Evolutionary conservation across 306 rosid species (phyloP).

Genomic region (Cicer pinnatifidum): DNA sequence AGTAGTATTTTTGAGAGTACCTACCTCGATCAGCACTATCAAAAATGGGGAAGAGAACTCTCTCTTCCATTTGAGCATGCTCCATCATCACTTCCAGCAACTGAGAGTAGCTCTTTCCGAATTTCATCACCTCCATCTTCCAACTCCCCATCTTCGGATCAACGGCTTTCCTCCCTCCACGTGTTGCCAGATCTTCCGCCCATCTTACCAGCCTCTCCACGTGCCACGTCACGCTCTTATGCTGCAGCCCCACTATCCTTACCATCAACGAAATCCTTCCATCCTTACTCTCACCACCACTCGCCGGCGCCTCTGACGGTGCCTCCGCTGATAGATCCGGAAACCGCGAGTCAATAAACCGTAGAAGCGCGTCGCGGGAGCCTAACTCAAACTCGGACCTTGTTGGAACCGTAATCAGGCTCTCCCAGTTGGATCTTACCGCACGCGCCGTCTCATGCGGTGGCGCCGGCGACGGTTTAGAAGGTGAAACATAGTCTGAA

Average conservation of each 20-base stretch:
- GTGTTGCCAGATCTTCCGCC: slow-evolving; percentile 68
- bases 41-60: slow-evolving; percentile 70
- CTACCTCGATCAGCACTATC: slow-evolving; percentile 80
- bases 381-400: slow-evolving; percentile 59
- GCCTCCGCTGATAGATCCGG: slow-evolving; percentile 38
- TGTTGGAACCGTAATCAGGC: slow-evolving; percentile 46
- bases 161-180: slow-evolving; percentile 62
- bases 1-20: slow-evolving; percentile 20
- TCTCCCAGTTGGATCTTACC: slow-evolving; percentile 31
- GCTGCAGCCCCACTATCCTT: slow-evolving; percentile 67
- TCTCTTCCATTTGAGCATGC: slow-evolving; percentile 90
- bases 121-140: slow-evolving; percentile 68
- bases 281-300: slow-evolving; percentile 31
- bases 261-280: slow-evolving; percentile 52
- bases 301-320: slow-evolving; percentile 42
- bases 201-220: slow-evolving; percentile 72
- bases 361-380: slow-evolving; percentile 59
- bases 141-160: slow-evolving; percentile 74
- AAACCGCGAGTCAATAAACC: slow-evolving; percentile 60
- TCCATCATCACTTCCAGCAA: slow-evolving; percentile 77
- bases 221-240: slow-evolving; percentile 73
- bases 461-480: neutral
- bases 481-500: neutral
- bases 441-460: neutral
- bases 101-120: slow-evolving; percentile 69